phyloP scores from a whole-genome alignment of 352 stramenopile species.

The Blastocystis sp. region DNA sequence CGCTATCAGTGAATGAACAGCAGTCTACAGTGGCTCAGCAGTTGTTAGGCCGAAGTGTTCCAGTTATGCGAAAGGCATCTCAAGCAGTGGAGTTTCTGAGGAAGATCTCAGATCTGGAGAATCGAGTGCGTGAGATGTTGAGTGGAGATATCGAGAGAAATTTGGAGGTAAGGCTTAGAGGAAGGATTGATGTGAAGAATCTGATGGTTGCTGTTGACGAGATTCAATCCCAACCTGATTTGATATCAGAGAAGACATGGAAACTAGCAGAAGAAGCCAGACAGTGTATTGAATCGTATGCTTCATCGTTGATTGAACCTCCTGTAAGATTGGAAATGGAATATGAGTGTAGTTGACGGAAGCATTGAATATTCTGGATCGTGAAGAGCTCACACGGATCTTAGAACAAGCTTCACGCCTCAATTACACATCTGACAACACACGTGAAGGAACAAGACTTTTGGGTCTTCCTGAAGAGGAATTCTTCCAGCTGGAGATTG shows the following conservation, averaged over 20 bases:
- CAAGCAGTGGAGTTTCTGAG: conserved; percentile 19
- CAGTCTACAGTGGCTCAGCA: neutral
- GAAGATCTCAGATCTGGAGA: neutral
- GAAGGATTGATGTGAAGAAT: neutral
- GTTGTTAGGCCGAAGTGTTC: neutral
- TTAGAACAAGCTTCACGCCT: neutral
- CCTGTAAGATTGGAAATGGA: neutral
- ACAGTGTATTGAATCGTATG: conserved; percentile 1
- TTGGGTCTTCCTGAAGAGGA: conserved; percentile 66
- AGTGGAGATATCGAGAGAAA: neutral
- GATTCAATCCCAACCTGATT: neutral
- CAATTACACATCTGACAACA: conserved; percentile 10
- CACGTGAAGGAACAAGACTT: conserved; percentile 40
- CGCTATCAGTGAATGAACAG: neutral
- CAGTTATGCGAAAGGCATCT: neutral
- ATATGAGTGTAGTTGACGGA: conserved; percentile 49
- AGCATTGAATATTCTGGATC: conserved; percentile 48
- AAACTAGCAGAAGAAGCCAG: neutral
- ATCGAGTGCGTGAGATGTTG: neutral
- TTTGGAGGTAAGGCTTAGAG: neutral
- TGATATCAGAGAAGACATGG: neutral
- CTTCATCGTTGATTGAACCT: conserved; percentile 52
- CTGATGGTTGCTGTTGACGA: conserved; percentile 42
- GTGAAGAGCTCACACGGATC: neutral
- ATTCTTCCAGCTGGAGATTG: conserved; percentile 69